Evolutionary conservation across 1,139 yeast species (phyloP).

Genomic region (Eremothecium sinecaudum): DNA sequence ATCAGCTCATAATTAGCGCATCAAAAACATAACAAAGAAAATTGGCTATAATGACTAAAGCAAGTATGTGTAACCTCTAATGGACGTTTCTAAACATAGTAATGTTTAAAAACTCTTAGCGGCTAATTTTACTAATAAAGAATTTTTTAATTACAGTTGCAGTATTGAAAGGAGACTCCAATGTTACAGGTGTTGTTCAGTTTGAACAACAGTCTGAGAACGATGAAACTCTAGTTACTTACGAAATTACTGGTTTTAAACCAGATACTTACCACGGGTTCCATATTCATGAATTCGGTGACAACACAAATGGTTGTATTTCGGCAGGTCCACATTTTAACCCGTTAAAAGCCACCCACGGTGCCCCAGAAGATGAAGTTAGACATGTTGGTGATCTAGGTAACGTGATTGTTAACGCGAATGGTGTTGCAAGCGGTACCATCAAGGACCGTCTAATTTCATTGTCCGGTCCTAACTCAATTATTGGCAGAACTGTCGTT

Average conservation of each 20-base stretch:
- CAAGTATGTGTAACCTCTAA: conserved; percentile 8
- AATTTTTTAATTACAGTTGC: conserved; percentile 49
- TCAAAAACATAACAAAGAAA: no score
- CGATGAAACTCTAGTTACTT: conserved; percentile 75
- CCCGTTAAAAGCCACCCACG: conserved; percentile 85
- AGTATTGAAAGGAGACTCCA: conserved; percentile 89
- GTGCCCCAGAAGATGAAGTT: conserved; percentile 80
- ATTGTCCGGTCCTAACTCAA: conserved; percentile 74
- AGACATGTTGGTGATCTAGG: conserved; percentile 99
- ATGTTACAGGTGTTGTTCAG: conserved; percentile 74
- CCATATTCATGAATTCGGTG: conserved; percentile 98
- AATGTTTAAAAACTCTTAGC: neutral
- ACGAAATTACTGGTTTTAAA: conserved; percentile 82
- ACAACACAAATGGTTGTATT: conserved; percentile 97
- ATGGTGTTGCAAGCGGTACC: conserved; percentile 85
- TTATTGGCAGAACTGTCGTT: conserved; percentile 92
- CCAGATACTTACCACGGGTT: conserved; percentile 88
- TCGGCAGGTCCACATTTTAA: conserved; percentile 99
- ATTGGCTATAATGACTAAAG: conserved; percentile 8
- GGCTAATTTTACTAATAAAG: neutral
- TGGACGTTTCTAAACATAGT: no score
- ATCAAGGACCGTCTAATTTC: conserved; percentile 68
- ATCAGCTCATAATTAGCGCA: no score
- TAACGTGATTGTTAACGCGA: conserved; percentile 76
- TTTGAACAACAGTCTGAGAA: conserved; percentile 75